Evolutionary conservation across 352 stramenopile genomes (phyloP).

Genomic region (Pythium pyrilobum): DNA sequence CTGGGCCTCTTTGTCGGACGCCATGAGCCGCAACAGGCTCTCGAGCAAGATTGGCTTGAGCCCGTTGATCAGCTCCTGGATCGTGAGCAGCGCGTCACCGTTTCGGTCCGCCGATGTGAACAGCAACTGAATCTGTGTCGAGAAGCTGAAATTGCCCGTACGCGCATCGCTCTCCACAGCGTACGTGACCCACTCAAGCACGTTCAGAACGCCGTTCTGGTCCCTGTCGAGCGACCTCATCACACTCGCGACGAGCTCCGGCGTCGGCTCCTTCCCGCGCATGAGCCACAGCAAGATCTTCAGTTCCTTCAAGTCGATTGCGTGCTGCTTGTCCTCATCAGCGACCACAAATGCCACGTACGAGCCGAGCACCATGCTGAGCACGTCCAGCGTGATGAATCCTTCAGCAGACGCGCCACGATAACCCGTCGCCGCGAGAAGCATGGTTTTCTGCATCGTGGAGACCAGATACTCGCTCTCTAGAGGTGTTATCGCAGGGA

Average conservation of each 20-base stretch:
- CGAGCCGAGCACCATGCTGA: constrained; percentile 52
- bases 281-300: constrained; percentile 65
- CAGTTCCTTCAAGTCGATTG: constrained; percentile 49
- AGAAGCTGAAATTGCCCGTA: constrained; percentile 35
- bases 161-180: constrained; percentile 42
- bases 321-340: constrained; percentile 53
- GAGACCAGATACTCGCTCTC: constrained; percentile 43
- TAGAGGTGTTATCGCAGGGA: constrained; percentile 19
- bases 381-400: constrained; percentile 47
- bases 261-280: constrained; percentile 49
- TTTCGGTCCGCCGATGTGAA: constrained; percentile 50
- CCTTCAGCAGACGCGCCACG: neutral
- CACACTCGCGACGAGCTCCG: constrained; percentile 32
- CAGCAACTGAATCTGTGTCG: constrained; percentile 47
- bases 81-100: constrained; percentile 48
- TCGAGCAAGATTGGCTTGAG: constrained; percentile 39
- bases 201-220: constrained; percentile 42
- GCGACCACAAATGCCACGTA: constrained; percentile 61
- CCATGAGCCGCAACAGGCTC: constrained; percentile 12
- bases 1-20: neutral
- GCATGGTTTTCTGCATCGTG: constrained; percentile 38
- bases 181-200: constrained; percentile 66
- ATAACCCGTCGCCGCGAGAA: neutral
- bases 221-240: constrained; percentile 61
- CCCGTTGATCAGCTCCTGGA: constrained; percentile 40